Evolutionary conservation across 805 yeast genomes (phyloP), one percentile per base, ranked within the genome.

Genomic region (Blastobotrys peoriensis): DNA sequence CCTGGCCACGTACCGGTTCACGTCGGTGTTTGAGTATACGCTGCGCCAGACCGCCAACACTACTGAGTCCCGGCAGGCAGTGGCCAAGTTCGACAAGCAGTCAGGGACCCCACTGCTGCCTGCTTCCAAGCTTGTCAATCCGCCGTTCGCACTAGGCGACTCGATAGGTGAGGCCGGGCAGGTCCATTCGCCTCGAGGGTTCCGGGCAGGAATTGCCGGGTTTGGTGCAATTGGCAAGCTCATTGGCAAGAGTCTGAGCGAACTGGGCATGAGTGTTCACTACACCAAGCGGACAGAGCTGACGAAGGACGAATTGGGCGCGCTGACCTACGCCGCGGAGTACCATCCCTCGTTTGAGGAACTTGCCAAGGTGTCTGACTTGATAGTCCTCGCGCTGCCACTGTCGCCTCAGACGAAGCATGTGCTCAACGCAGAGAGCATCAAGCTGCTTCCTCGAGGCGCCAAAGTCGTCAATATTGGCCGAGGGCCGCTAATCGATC

Each of bases 141-240:
- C 60, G 45, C 55, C 68, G 58, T 64, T 69, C 48, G 66, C 71
- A 0, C 62, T 63, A 33, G 70, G 75, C 15, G 71, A 72, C 17
- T 54, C 58, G 16, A 61, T 78, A 2, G 80, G 78, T 34, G 10
- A 25, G 13, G 69, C 75, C 2, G 65, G 75, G 19, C 57, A 57
- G 22, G 59, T 74, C 52, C 76, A 61, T 17, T 70, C 78, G 3
- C 87, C 88, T 4, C 59, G 62, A 13, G 78, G 78, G 17, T 80
- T 77, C 56, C 67, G 66, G 19, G 87, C 71, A 1, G 76, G 80
- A 2, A 71, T 85, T 27, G 75, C 83, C 2, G 95, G 94, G 0
- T 79, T 84, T 55, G 94, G 95, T 1, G 69, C 77, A 17, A 85
- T 85, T 53, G 95, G 94, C 5, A 73, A 73, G 57, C 69, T 71